A percentile compares a stretch with the other conserved stretches of the same genome.
These are phyloP conservation scores for Scortechinia acanthostroma DNA, from an alignment of 2,329 filamentous ascomycete genomes.

Conservation along the genomic window DNA sequence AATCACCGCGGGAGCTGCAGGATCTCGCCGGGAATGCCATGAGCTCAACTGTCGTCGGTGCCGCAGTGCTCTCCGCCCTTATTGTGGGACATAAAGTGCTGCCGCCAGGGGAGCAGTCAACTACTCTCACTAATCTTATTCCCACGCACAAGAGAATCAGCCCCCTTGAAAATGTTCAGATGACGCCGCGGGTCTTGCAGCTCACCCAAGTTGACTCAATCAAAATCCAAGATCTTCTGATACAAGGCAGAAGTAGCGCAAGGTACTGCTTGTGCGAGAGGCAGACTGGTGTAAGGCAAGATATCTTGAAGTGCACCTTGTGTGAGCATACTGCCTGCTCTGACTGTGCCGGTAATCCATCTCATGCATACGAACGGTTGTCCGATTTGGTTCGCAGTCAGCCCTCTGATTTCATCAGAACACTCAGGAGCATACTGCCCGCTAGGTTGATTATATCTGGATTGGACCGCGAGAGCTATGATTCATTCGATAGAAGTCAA, in stretches of 20 bases:
- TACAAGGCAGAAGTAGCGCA: conserved; percentile 17
- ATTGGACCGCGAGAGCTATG: neutral
- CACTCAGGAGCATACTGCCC: neutral
- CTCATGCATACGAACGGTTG: conserved; percentile 16
- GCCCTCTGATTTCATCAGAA: conserved; percentile 4
- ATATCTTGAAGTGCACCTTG: conserved; percentile 32
- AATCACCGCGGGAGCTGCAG: conserved; percentile 40
- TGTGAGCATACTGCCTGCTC: conserved; percentile 44
- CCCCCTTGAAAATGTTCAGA: neutral
- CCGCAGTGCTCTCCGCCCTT: conserved; percentile 35
- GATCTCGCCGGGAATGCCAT: conserved; percentile 61
- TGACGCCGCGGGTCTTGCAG: neutral
- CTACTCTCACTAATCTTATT: neutral
- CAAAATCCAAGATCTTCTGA: conserved; percentile 9
- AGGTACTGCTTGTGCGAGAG: conserved; percentile 46
- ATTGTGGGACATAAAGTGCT: conserved; percentile 8
- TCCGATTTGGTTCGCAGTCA: conserved; percentile 11
- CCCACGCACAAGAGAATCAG: neutral
- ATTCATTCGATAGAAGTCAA: neutral
- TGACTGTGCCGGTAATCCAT: conserved; percentile 41
- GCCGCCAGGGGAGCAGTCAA: conserved; percentile 7
- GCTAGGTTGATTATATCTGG: neutral
- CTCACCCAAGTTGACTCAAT: neutral
- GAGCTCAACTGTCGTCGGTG: conserved; percentile 50
- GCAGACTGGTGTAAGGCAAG: conserved; percentile 21